phyloP scores from a whole-genome alignment of 1,139 yeast genomes.

The Candida sanyaensis region DNA sequence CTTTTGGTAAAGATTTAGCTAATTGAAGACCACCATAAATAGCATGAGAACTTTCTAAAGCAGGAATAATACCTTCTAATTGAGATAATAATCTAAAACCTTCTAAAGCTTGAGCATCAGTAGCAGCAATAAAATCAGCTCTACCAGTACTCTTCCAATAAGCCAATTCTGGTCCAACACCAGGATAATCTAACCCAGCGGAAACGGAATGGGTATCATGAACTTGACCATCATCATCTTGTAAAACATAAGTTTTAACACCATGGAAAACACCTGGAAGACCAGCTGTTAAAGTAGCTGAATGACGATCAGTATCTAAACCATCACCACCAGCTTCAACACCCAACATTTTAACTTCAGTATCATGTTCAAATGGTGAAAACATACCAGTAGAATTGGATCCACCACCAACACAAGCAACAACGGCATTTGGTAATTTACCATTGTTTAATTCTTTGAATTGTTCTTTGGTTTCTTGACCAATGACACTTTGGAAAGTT shows the following conservation, averaged over 20 bases:
- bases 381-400: slow-evolving; percentile 96
- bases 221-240: slow-evolving; percentile 90
- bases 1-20: slow-evolving; percentile 82
- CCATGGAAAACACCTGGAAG: slow-evolving; percentile 98
- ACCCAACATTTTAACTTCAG: slow-evolving; percentile 78
- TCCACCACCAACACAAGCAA: slow-evolving; percentile 99
- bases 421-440: slow-evolving; percentile 86
- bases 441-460: slow-evolving; percentile 77
- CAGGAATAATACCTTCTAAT: slow-evolving; percentile 97
- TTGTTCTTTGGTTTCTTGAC: slow-evolving; percentile 91
- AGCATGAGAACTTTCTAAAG: slow-evolving; percentile 96
- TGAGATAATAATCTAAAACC: slow-evolving; percentile 90
- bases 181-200: slow-evolving; percentile 98
- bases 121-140: slow-evolving; percentile 87
- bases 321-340: slow-evolving; percentile 99
- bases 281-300: slow-evolving; percentile 93
- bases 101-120: slow-evolving; percentile 84
- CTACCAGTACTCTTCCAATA: slow-evolving; percentile 94
- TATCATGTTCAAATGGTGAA: slow-evolving; percentile 86
- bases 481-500: slow-evolving; percentile 97
- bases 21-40: slow-evolving; percentile 85
- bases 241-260: slow-evolving; percentile 90
- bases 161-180: slow-evolving; percentile 98
- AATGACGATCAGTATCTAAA: slow-evolving; percentile 78
- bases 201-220: slow-evolving; percentile 97